Evolutionary conservation across 2,329 filamentous ascomycete species (phyloP).

Genomic region (Monosporascus sp.): DNA sequence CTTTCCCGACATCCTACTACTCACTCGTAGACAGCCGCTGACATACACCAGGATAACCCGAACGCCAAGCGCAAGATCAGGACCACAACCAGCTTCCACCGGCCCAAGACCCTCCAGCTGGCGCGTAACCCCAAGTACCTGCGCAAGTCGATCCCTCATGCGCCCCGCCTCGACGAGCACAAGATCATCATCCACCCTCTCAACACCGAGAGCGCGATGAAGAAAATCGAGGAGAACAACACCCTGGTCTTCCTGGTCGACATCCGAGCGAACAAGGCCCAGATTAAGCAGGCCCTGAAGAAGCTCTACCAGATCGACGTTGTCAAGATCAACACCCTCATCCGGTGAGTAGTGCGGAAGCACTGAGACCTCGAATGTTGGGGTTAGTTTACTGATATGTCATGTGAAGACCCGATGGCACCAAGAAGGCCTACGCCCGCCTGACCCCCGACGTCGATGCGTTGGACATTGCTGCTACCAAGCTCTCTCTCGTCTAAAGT

Average conservation of each 20-base stretch:
- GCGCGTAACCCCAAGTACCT: conserved; percentile 92
- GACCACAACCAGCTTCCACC: conserved; percentile 91
- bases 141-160: conserved; percentile 87
- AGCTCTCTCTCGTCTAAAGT: conserved; percentile 90
- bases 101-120: conserved; percentile 91
- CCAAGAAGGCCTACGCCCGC: conserved; percentile 98
- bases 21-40: too few species aligned
- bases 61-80: conserved; percentile 94
- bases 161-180: conserved; percentile 90
- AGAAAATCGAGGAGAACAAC: conserved; percentile 99
- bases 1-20: too few species aligned
- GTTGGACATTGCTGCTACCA: conserved; percentile 98
- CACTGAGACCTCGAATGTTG: background rate
- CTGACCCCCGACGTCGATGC: conserved; percentile 96
- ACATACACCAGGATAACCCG: conserved; percentile 39
- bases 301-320: conserved; percentile 98
- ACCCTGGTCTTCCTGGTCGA: conserved; percentile 97
- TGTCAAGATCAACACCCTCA: conserved; percentile 99
- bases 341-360: conserved; percentile 62
- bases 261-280: conserved; percentile 97
- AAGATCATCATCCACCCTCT: conserved; percentile 97
- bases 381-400: conserved; percentile 19
- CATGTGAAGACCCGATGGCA: conserved; percentile 74
- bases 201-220: conserved; percentile 99
- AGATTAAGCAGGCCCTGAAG: conserved; percentile 98